Evolutionary conservation across 2,329 filamentous ascomycete genomes (phyloP).

Genomic region (Dactylonectria macrodidyma): DNA sequence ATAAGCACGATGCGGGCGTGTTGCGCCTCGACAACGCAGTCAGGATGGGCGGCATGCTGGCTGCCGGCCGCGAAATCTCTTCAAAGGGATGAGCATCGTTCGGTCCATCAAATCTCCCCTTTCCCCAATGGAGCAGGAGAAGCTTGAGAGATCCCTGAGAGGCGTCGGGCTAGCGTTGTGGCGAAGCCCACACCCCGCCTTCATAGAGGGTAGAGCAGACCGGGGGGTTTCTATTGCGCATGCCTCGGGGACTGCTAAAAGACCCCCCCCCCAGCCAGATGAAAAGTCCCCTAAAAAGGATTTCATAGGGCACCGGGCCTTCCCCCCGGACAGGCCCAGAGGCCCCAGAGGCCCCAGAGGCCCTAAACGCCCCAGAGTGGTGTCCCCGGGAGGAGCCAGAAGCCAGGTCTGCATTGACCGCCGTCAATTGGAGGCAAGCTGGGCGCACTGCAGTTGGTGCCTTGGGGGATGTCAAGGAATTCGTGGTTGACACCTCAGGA

Average conservation of each 20-base stretch:
- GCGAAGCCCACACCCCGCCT: constrained; percentile 10
- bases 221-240: not conserved
- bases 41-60: constrained; percentile 11
- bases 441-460: too few species aligned
- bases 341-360: not conserved
- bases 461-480: too few species aligned
- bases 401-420: constrained; percentile 26
- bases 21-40: not conserved
- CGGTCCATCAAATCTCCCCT: constrained; percentile 17
- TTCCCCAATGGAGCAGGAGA: constrained; percentile 30
- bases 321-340: not conserved
- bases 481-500: constrained; percentile 7
- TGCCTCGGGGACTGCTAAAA: not conserved
- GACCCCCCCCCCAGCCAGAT: too few species aligned
- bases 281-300: not conserved
- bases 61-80: constrained; percentile 24
- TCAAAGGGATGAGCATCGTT: constrained; percentile 29
- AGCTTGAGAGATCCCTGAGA: not conserved
- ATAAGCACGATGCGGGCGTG: not conserved
- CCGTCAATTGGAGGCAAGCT: constrained; percentile 21
- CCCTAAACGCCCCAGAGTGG: not conserved
- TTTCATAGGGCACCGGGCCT: not conserved
- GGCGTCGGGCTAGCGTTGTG: constrained; percentile 26
- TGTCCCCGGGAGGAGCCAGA: not conserved
- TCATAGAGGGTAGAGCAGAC: not conserved